Conservation (phyloP, 768 basidiomycete species). For the Xerocomellus intermedius region DNA sequence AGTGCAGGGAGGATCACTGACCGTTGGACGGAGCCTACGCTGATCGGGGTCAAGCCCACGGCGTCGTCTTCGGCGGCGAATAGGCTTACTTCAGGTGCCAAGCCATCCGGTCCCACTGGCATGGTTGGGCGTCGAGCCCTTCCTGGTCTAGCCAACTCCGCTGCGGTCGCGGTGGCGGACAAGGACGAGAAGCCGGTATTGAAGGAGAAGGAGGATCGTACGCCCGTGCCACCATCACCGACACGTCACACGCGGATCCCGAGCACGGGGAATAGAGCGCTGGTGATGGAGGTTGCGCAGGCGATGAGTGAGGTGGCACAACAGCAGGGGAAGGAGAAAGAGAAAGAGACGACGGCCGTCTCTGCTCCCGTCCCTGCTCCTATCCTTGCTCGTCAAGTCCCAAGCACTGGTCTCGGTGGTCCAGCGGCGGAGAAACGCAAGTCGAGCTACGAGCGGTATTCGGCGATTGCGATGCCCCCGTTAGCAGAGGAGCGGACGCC, state of each 20-base stretch:
- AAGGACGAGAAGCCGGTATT: constrained; percentile 2
- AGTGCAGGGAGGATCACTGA: constrained; percentile 26
- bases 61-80: background rate
- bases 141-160: constrained; percentile 37
- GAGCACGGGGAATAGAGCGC: constrained; percentile 65
- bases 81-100: constrained; percentile 8
- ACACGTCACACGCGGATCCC: constrained; percentile 55
- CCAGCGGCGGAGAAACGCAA: constrained; percentile 53
- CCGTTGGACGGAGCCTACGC: constrained; percentile 32
- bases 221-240: constrained; percentile 31
- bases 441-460: constrained; percentile 68
- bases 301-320: constrained; percentile 43
- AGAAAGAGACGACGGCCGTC: background rate
- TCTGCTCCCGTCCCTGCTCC: background rate
- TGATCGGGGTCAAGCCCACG: constrained; percentile 33
- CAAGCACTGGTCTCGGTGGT: constrained; percentile 11
- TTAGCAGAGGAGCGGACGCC: constrained; percentile 69
- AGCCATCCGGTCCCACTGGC: constrained; percentile 17
- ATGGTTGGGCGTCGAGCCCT: constrained; percentile 42
- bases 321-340: constrained; percentile 3
- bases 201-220: constrained; percentile 22
- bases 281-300: constrained; percentile 79
- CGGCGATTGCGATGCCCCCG: constrained; percentile 59
- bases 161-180: background rate
- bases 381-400: constrained; percentile 8